phyloP scores from a whole-genome alignment of 208 protist species.

The Trichomonas tenax region DNA sequence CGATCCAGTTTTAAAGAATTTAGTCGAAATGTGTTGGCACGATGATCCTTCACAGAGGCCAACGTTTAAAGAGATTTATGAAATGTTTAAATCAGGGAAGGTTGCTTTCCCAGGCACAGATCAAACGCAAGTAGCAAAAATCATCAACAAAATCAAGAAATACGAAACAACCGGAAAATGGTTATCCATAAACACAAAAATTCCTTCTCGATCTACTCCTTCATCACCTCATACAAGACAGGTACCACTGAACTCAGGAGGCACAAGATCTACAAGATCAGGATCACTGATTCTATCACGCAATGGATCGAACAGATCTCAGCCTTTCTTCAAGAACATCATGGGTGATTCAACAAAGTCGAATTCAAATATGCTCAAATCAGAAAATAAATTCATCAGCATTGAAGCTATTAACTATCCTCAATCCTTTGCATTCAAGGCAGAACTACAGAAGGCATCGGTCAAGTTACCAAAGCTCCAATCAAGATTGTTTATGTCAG shows the following conservation, averaged over 20 bases:
- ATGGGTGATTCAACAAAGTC: neutral
- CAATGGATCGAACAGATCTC: neutral
- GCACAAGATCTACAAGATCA: neutral
- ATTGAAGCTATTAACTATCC: neutral
- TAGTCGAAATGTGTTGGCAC: neutral
- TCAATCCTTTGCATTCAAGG: neutral
- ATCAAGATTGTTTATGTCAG: neutral
- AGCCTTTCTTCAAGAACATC: neutral
- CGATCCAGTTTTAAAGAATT: neutral
- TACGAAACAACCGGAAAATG: neutral
- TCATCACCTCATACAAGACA: neutral
- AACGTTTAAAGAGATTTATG: neutral
- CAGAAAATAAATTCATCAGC: neutral
- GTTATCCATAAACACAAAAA: neutral
- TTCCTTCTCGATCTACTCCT: neutral
- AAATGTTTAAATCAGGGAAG: neutral
- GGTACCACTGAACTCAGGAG: too few relatives aligned
- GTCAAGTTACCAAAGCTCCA: neutral
- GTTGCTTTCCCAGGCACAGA: neutral
- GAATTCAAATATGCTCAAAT: neutral
- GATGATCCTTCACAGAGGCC: neutral
- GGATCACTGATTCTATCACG: neutral
- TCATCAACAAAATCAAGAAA: neutral
- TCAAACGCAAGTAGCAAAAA: neutral
- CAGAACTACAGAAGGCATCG: neutral